These are phyloP conservation scores for Drosera capensis DNA, from an alignment of 148 eudicot genomes.

Conservation along the genomic window DNA sequence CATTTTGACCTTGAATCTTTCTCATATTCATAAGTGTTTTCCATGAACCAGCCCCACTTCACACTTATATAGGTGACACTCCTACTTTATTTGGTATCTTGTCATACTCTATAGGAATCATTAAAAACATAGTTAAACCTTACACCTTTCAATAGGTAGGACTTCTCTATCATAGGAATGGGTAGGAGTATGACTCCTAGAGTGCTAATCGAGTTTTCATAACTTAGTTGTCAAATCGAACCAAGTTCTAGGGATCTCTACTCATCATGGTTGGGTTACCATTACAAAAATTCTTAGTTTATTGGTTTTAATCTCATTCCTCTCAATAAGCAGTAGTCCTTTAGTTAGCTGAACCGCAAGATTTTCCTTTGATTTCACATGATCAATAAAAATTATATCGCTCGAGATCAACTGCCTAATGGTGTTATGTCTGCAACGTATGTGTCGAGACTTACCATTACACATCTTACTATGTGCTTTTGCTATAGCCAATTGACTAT, in stretches of 20 bases:
- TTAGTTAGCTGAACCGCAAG: too few relatives aligned
- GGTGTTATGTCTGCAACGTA: not conserved
- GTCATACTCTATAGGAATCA: not conserved
- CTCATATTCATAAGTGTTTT: not conserved
- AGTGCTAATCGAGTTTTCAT: not conserved
- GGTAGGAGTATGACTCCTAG: not conserved
- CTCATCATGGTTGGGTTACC: not conserved
- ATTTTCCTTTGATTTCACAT: not conserved
- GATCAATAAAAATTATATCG: not conserved
- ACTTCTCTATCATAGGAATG: not conserved
- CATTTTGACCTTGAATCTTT: too few relatives aligned
- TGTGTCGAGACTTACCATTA: too few relatives aligned
- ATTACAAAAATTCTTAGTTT: not conserved
- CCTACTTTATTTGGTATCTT: not conserved
- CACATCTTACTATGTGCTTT: not conserved
- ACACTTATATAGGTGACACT: not conserved
- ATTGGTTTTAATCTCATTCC: not conserved
- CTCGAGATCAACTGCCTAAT: not conserved
- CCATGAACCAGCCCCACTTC: not conserved
- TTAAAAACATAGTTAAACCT: not conserved
- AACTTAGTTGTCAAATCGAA: not conserved
- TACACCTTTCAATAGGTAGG: not conserved
- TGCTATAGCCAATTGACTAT: not conserved
- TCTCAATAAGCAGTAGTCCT: not conserved
- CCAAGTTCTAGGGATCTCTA: not conserved